phyloP scores from a whole-genome alignment of 2,329 filamentous ascomycete species.

The Cladosporium colombiae region DNA sequence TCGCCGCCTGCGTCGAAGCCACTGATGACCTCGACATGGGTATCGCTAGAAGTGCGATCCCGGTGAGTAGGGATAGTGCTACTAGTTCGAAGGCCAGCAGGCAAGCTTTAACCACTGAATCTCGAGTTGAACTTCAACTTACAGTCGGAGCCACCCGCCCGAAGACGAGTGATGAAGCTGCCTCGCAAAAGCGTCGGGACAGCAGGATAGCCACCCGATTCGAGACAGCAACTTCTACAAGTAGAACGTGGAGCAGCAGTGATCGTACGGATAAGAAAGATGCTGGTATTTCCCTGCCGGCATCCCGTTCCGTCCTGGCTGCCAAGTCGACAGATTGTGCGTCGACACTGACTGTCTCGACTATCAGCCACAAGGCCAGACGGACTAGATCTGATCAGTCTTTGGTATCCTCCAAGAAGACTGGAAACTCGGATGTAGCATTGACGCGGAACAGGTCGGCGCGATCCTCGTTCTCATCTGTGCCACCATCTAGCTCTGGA shows the following conservation, averaged over 20 bases:
- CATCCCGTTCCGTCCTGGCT: neutral
- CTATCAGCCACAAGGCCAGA: neutral
- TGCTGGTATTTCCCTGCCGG: neutral
- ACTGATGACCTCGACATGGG: neutral
- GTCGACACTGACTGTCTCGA: neutral
- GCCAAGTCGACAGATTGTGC: neutral
- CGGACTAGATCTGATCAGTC: neutral
- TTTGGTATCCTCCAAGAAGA: neutral
- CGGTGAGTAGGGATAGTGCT: neutral
- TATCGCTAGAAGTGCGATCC: neutral
- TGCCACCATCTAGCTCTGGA: neutral
- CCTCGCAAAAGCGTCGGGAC: neutral
- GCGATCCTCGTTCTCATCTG: neutral
- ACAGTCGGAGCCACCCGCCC: neutral
- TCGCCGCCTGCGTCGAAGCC: neutral
- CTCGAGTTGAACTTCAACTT: neutral
- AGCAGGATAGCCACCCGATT: neutral
- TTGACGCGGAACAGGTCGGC: neutral
- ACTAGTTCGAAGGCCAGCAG: neutral
- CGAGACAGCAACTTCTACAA: neutral
- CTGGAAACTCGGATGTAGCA: neutral
- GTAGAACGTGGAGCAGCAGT: neutral
- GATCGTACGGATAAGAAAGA: neutral
- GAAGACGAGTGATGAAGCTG: neutral
- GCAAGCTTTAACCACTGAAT: neutral